Conservation (phyloP, 1,284 basidiomycete species). For the Bjerkandera adusta region DNA sequence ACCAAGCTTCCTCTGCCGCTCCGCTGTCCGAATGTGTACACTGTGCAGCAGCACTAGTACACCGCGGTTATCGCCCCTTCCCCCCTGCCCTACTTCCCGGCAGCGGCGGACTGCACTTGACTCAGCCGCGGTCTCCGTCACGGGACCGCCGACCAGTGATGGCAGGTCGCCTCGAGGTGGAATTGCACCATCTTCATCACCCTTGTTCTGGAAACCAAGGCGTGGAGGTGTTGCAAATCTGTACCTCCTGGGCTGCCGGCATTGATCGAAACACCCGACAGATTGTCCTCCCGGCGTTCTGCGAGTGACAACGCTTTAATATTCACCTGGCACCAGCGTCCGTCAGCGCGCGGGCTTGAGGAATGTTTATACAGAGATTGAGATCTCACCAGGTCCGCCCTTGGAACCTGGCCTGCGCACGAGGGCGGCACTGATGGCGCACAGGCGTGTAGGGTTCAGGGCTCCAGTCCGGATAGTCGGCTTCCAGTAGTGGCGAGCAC, state of each 20-base stretch:
- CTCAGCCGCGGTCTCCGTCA: conserved; percentile 7
- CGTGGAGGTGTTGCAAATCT: conserved; percentile 7
- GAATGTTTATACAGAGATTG: too few species aligned
- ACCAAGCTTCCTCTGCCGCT: conserved; percentile 9
- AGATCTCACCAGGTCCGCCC: too few species aligned
- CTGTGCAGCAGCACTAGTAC: conserved; percentile 3
- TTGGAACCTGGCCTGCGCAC: too few species aligned
- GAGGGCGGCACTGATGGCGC: too few species aligned
- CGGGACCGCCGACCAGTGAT: conserved; percentile 13
- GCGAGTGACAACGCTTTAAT: too few species aligned
- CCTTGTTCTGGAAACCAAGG: neutral
- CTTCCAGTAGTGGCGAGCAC: too few species aligned
- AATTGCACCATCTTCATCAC: conserved; percentile 5
- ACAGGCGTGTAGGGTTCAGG: too few species aligned
- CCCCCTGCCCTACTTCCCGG: conserved; percentile 12
- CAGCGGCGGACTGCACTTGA: conserved; percentile 1
- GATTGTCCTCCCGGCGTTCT: neutral
- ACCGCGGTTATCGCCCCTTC: conserved; percentile 1
- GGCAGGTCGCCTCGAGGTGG: conserved; percentile 15
- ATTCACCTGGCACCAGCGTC: neutral
- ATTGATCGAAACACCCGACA: conserved; percentile 8
- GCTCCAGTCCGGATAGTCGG: too few species aligned
- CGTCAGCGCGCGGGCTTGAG: neutral
- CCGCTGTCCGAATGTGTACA: conserved; percentile 14
- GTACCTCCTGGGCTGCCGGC: neutral